A percentile compares a stretch with the other conserved stretches of the same genome.
Evolutionary conservation across 164 flowering plant species (phyloP).

Genomic region (Litsea cubeba): DNA sequence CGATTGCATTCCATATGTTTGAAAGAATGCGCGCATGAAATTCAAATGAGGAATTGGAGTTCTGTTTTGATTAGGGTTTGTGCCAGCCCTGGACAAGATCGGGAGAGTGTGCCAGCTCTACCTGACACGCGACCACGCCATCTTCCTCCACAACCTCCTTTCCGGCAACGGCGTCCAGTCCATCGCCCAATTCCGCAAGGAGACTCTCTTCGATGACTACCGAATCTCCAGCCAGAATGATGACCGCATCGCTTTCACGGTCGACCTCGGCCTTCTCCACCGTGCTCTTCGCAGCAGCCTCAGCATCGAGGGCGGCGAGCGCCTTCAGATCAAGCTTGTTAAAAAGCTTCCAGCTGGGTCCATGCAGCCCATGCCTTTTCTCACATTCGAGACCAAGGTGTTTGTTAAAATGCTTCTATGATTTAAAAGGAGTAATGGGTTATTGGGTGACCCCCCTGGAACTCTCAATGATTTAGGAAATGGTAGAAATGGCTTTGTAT

Average conservation of each 20-base stretch:
- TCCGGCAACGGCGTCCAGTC: slow-evolving; percentile 68
- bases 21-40: not conserved
- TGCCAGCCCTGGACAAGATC: slow-evolving; percentile 84
- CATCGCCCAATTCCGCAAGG: slow-evolving; percentile 73
- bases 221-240: slow-evolving; percentile 83
- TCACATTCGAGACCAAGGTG: slow-evolving; percentile 74
- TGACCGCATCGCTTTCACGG: slow-evolving; percentile 75
- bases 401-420: not conserved
- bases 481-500: too few species aligned
- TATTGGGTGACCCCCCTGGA: too few species aligned
- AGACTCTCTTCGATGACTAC: slow-evolving; percentile 76
- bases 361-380: slow-evolving; percentile 69
- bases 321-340: slow-evolving; percentile 78
- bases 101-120: slow-evolving; percentile 75
- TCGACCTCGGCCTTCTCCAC: slow-evolving; percentile 73
- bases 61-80: slow-evolving; percentile 28
- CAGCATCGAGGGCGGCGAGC: slow-evolving; percentile 39
- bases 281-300: slow-evolving; percentile 82
- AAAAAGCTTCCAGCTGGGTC: slow-evolving; percentile 77
- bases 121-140: slow-evolving; percentile 62
- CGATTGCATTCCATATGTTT: not conserved
- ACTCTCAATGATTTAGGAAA: too few species aligned
- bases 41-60: not conserved
- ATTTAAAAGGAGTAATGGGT: too few species aligned
- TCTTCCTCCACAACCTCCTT: slow-evolving; percentile 92